Evolutionary conservation across 768 basidiomycete genomes (phyloP).

Genomic region (Coprinellus micaceus): DNA sequence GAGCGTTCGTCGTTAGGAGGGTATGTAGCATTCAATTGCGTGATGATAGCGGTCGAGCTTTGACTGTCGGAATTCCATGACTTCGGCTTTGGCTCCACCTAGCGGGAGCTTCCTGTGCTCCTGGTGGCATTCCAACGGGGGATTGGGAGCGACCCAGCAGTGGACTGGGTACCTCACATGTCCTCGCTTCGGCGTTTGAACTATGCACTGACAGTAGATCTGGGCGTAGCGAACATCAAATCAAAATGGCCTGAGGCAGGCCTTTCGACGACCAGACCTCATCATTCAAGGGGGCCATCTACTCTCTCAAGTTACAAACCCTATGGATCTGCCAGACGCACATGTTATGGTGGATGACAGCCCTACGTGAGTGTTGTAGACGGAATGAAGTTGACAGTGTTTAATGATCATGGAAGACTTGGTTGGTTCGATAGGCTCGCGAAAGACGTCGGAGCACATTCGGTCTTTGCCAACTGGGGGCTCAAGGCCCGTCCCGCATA

Average conservation of each 20-base stretch:
- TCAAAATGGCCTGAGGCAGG: constrained; percentile 45
- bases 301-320: constrained; percentile 30
- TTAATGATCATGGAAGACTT: constrained; percentile 23
- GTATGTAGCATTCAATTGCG: constrained; percentile 37
- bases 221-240: constrained; percentile 36
- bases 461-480: constrained; percentile 52
- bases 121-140: constrained; percentile 52
- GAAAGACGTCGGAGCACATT: constrained; percentile 55
- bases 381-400: constrained; percentile 39
- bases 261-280: constrained; percentile 52
- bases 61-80: not conserved
- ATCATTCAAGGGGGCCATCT: constrained; percentile 51
- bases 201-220: not conserved
- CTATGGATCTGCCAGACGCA: no score
- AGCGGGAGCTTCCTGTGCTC: constrained; percentile 65
- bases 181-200: constrained; percentile 2
- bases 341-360: constrained; percentile 23
- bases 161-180: constrained; percentile 54
- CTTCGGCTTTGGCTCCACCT: no score
- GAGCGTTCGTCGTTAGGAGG: constrained; percentile 66
- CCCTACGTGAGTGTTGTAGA: constrained; percentile 19
- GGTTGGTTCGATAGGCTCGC: constrained; percentile 45
- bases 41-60: not conserved
- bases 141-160: constrained; percentile 48
- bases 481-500: constrained; percentile 44